Base-by-base conservation (phyloP, 2,329 filamentous ascomycete species). In the Aspergillus hiratsukae region DNA sequence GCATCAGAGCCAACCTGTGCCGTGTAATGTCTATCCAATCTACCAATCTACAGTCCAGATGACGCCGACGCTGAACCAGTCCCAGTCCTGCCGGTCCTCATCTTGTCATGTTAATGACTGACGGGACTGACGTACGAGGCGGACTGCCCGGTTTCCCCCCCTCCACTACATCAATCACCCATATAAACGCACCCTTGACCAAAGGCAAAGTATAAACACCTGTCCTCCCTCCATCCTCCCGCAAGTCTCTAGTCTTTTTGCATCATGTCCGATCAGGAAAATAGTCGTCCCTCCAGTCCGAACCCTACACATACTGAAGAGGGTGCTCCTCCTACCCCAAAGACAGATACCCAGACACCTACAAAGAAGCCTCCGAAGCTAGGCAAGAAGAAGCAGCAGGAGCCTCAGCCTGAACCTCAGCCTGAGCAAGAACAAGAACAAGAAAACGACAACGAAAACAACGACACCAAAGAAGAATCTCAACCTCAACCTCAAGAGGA, bases 341-440 rank as follows among this genome's bases (percentile, higher is more conserved):
- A 49, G 48, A 27, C 27, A 27, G 23, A 49, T 11, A 64, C 59
- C 35, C 61, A 35, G 29, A 35, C 29, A 4, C 29, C 29, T 5
- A 35, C 62, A 45, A 63, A 58, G 55, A 70, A 67, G 61, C 68
- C 66, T 57, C 69, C 66, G 25, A 71, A 69, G 61, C 63, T 67
- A 41, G 68, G 64, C 60, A 69, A 67, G 60, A 70, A 67, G 63
- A 61, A 55, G 74, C 78, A 61, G 76, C 51, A 9, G 29, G 54
- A 61, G 51, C 53, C 62, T 4, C 57, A 67, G 48, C 58, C 65
- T 17, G n/a, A n/a, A n/a, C n/a, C n/a, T n/a, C 55, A 72, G 54
- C 61, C 72, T 53, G 74, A 77, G 55, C 76, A 76, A 48, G 73
- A 81, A 63, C 75, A 70, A 55, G 69, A 79, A 61, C 61, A 41